phyloP scores from a whole-genome alignment of 345 rosid species.

The Adansonia digitata region DNA sequence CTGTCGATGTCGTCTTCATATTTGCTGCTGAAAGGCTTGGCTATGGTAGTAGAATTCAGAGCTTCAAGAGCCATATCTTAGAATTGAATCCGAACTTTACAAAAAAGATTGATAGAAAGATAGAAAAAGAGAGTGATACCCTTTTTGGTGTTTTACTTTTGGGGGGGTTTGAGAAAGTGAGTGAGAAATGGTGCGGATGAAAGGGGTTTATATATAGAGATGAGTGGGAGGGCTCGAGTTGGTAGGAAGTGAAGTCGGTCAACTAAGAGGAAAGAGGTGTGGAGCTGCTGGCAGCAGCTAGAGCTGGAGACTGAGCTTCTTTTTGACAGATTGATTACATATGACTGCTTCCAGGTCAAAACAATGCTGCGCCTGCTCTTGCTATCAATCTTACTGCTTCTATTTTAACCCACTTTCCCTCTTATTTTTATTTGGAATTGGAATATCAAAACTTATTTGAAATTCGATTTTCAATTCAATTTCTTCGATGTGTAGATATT shows the following conservation, averaged over 20 bases:
- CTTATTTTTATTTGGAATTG: too few relatives aligned
- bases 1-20: background rate
- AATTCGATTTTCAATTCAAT: too few relatives aligned
- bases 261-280: slow-evolving; percentile 17
- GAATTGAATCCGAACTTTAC: background rate
- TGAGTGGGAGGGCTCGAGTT: background rate
- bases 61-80: slow-evolving; percentile 66
- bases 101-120: background rate
- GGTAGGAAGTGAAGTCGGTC: slow-evolving; percentile 53
- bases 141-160: background rate
- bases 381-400: background rate
- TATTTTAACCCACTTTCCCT: background rate
- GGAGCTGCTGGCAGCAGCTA: too few relatives aligned
- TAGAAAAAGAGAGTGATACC: background rate
- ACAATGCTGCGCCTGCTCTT: slow-evolving; percentile 19
- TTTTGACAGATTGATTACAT: too few relatives aligned
- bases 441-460: too few relatives aligned
- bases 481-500: too few relatives aligned
- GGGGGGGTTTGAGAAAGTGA: background rate
- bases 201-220: slow-evolving; percentile 24
- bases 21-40: slow-evolving; percentile 2
- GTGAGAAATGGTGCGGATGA: slow-evolving; percentile 3
- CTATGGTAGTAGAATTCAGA: slow-evolving; percentile 37
- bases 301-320: slow-evolving; percentile 22
- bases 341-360: slow-evolving; percentile 38